A percentile compares a stretch with the other conserved stretches of the same genome.
Evolutionary conservation across 805 yeast genomes (phyloP).

Genomic region (Kazachstania bromeliacearum): DNA sequence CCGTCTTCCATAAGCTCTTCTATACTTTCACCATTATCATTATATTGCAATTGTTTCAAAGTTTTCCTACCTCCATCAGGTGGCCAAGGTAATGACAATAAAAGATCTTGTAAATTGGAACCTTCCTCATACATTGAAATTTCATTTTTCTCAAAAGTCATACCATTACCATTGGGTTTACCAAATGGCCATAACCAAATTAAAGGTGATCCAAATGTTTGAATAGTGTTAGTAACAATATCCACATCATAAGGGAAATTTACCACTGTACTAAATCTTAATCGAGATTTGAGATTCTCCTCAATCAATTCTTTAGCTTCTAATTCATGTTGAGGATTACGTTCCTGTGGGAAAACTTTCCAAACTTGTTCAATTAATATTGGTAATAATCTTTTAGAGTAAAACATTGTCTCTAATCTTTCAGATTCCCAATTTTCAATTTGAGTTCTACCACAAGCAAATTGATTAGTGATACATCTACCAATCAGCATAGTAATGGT

Average conservation of each 20-base stretch:
- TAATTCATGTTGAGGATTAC: constrained; percentile 8
- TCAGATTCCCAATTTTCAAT: constrained; percentile 92
- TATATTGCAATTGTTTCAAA: constrained; percentile 11
- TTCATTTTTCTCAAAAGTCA: constrained; percentile 47
- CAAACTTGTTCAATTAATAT: constrained; percentile 38
- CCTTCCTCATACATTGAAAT: constrained; percentile 30
- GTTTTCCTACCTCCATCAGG: constrained; percentile 57
- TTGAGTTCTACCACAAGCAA: constrained; percentile 66
- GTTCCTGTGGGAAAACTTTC: constrained; percentile 31
- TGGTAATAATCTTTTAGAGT: constrained; percentile 39
- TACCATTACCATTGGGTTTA: constrained; percentile 50
- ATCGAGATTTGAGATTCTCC: constrained; percentile 10
- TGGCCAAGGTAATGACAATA: constrained; percentile 80
- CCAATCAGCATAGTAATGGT: constrained; percentile 50
- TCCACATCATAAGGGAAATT: constrained; percentile 78
- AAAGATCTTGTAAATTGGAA: constrained; percentile 37
- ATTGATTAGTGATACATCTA: constrained; percentile 49
- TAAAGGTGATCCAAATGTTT: constrained; percentile 52
- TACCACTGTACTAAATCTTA: constrained; percentile 53
- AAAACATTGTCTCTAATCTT: constrained; percentile 58
- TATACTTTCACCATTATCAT: constrained; percentile 4
- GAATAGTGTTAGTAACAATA: constrained; percentile 40
- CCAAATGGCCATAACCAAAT: constrained; percentile 70
- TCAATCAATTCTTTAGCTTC: constrained; percentile 10
- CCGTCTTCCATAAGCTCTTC: constrained; percentile 18